These are phyloP conservation scores for Metschnikowia bowlesiae DNA, from an alignment of 805 yeast species.

Conservation along the genomic window DNA sequence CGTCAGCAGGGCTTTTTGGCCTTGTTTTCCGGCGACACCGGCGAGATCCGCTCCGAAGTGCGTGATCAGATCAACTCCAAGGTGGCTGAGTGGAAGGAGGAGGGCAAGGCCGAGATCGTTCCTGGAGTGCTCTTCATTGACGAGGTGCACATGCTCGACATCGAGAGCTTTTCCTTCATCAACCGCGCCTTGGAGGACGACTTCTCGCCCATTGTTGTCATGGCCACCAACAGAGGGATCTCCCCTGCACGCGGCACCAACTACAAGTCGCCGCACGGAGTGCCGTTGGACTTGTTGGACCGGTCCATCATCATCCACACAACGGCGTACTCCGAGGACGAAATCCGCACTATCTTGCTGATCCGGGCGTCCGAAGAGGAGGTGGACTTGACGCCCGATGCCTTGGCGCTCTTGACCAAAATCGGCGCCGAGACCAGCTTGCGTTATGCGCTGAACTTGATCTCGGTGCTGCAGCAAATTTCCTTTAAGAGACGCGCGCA, in stretches of 20 bases:
- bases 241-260: constrained; percentile 91
- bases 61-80: constrained; percentile 95
- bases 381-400: constrained; percentile 76
- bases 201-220: constrained; percentile 92
- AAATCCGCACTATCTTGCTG: constrained; percentile 76
- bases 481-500: constrained; percentile 74
- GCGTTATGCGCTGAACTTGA: constrained; percentile 87
- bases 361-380: constrained; percentile 95
- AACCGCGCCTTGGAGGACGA: constrained; percentile 96
- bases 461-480: constrained; percentile 84
- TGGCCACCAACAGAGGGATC: constrained; percentile 96
- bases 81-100: constrained; percentile 98
- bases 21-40: constrained; percentile 92
- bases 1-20: constrained; percentile 98
- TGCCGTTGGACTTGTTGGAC: constrained; percentile 91
- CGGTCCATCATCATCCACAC: constrained; percentile 92
- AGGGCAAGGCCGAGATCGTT: constrained; percentile 95
- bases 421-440: constrained; percentile 87
- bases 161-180: constrained; percentile 91
- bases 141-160: constrained; percentile 97
- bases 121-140: constrained; percentile 98
- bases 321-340: constrained; percentile 68
- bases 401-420: constrained; percentile 80
- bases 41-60: constrained; percentile 93
- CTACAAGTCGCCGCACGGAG: constrained; percentile 95